Conservation (phyloP, 2,329 filamentous ascomycete genomes). For the Trichoderma aggressivum region DNA sequence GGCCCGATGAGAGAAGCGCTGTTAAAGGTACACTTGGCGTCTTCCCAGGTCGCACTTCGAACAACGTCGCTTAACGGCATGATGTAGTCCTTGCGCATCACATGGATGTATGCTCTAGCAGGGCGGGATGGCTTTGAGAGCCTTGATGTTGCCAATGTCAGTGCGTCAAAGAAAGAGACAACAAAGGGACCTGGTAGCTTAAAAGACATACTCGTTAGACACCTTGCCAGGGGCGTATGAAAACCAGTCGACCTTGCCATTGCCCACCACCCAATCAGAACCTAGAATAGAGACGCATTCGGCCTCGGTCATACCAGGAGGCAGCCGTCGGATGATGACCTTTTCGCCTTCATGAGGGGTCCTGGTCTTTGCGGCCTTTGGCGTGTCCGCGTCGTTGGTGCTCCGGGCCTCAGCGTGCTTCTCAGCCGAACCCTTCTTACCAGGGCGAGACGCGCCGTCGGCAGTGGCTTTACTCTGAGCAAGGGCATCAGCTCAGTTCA, state of each 20-base stretch:
- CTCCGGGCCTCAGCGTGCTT: conserved; percentile 28
- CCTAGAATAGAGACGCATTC: conserved; percentile 75
- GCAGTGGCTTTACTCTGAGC: conserved; percentile 19
- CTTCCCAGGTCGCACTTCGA: conserved; percentile 67
- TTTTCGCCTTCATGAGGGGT: conserved; percentile 62
- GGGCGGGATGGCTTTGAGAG: conserved; percentile 82
- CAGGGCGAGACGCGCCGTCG: conserved; percentile 24
- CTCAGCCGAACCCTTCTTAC: conserved; percentile 28
- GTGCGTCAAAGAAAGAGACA: background rate
- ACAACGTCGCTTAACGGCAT: conserved; percentile 66
- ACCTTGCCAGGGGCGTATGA: conserved; percentile 66
- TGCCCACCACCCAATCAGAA: conserved; percentile 75
- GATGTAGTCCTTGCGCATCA: conserved; percentile 69
- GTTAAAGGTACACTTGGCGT: conserved; percentile 72
- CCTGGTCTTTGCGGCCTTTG: conserved; percentile 31
- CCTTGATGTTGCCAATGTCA: conserved; percentile 40
- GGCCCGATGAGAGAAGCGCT: conserved; percentile 72
- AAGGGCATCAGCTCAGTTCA: conserved; percentile 15
- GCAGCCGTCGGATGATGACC: conserved; percentile 77
- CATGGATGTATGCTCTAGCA: conserved; percentile 76
- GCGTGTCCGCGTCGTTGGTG: conserved; percentile 30
- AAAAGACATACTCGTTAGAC: conserved; percentile 68
- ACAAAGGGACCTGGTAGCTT: background rate
- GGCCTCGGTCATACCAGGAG: conserved; percentile 75
- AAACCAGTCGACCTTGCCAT: conserved; percentile 81